Evolutionary conservation across 177 flowering plant species (phyloP).

Genomic region (Vitis hybrid): DNA sequence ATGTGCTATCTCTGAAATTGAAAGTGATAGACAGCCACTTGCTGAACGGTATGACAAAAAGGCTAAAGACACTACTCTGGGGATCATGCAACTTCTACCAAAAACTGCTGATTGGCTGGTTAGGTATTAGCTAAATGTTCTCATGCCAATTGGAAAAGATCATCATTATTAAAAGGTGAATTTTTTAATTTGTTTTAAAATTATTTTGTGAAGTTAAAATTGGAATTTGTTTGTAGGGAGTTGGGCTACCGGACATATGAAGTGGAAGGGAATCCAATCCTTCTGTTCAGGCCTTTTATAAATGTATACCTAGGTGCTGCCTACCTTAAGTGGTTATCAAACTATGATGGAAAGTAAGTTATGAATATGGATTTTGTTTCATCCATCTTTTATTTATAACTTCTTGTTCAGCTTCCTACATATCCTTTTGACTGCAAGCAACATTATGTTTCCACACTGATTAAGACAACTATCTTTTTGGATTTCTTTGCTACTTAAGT

Average conservation of each 20-base stretch:
- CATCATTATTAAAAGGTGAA: neutral
- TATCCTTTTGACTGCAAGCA: neutral
- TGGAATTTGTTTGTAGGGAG: constrained; percentile 52
- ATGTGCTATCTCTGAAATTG: constrained; percentile 86
- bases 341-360: constrained; percentile 63
- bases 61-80: constrained; percentile 56
- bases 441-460: neutral
- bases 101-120: constrained; percentile 66
- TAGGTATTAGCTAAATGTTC: constrained; percentile 38
- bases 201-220: constrained; percentile 1
- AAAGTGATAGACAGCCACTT: constrained; percentile 77
- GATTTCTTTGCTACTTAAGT: neutral
- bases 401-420: neutral
- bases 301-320: constrained; percentile 84
- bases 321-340: constrained; percentile 75
- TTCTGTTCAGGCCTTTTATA: constrained; percentile 68
- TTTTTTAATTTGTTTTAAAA: neutral
- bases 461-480: neutral
- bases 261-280: constrained; percentile 41
- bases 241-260: constrained; percentile 54
- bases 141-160: neutral
- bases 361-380: neutral
- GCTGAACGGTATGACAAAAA: constrained; percentile 54
- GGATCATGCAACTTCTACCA: constrained; percentile 77
- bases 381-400: neutral